Evolutionary conservation across 305 asterid species (phyloP), one percentile per base, ranked within the genome.

Genomic region (Fraxinus sp.): DNA sequence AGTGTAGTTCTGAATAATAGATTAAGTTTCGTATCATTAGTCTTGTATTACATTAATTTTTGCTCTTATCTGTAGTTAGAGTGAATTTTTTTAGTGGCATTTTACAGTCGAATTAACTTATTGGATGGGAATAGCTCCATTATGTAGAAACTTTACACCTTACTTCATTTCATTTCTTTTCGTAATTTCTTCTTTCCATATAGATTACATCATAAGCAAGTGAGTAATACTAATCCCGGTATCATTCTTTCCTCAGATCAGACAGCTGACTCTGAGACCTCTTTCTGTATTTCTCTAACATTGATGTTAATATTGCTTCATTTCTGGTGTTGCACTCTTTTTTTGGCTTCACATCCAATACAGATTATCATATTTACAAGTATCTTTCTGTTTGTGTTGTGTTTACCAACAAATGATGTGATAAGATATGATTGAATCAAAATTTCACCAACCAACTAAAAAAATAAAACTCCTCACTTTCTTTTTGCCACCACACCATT

Each of bases 1-100:
- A 7, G 28, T 77, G 73, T 81, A 57, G 36, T 71, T 77, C 55
- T 75, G 46, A 79, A 11, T 55, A 24, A 66, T 37, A 80, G 37
- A 33, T 80, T 33, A 24, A 1, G 78, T 79, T 49, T 84, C 20
- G n/a, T 3, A 20, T 26, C 32, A 24, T 64, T 24, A 24, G 33
- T 24, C 73, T 64, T 6, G n/a, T 8, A 64, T 64, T 10, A 24
- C 33, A 64, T 64, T 24, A 64, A n/a, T 64, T 9, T 64, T 64
- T 24, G 0, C 73, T 16, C 68, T 16, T 57, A 64, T 3, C 33
- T 64, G 16, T 20, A 64, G 32, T 24, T 64, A 3, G 32, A 1
- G 73, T 59, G 16, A 24, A 64, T 64, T 20, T 24, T 62, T 20
- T 20, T 8, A 64, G 35, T 1, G 35, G 7, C 28, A 59, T 59